Base-by-base conservation (phyloP, 176 grass and related monocot species). In the Oryza rufipogon region DNA sequence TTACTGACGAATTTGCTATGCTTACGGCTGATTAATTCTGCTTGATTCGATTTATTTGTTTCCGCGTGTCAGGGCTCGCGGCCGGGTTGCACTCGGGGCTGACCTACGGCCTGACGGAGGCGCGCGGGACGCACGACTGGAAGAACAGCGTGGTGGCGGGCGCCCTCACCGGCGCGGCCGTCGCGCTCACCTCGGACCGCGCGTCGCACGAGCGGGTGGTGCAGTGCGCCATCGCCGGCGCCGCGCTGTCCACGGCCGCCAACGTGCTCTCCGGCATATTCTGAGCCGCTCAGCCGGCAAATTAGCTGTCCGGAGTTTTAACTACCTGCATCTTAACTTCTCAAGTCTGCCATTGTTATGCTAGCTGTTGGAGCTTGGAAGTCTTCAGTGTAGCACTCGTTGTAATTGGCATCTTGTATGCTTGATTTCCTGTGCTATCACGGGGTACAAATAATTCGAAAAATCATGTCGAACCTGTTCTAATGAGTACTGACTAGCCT, bases 111-210 rank as follows among this genome's bases (percentile, higher is more conserved):
- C 87, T 98, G 1, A 75, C 76, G 48, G 96, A 95, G 83, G 91
- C 91, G 47, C 91, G 96, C 85, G 93, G 96, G 63, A 81, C 93
- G 17, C 96, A 95, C 80, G 89, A 98, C 83, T 98, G 96, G 93
- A 93, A 94, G 85, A 95, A 92, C 85, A 98, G 96, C 80, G 89
- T 71, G 36, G 61, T 98, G 60, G 93, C 91, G 0, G 96, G 96
- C 4, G 93, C 93, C 14, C 17, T 98, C 38, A 93, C 93, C 19
- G 93, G 93, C 32, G 91, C 91, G 15, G 91, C 96, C 0, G 72
- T 95, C 0, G 91, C 91, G 56, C 83, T 98, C 74, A 95, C 93
- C 7, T 80, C 91, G 2, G 87, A 98, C 11, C 64, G 69, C 68
- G 68, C 91, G 1, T 92, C 93, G 16, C 93, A 87, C 19, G 93